Evolutionary conservation across 345 rosid species (phyloP).

Genomic region (Zanthoxylum bungeanum): DNA sequence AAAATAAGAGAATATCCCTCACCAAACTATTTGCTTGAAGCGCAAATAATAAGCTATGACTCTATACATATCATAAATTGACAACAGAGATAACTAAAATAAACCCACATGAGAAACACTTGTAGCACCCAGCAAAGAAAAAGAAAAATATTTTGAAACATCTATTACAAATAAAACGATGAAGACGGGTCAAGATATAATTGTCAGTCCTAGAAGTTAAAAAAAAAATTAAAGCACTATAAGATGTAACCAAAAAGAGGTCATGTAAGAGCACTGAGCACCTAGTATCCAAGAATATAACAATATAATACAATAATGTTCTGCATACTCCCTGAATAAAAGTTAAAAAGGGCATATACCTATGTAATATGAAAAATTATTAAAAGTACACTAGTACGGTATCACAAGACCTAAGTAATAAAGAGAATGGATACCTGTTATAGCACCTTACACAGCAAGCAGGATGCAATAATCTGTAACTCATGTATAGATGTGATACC

Average conservation of each 20-base stretch:
- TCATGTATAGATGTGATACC: too few species aligned
- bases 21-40: neutral
- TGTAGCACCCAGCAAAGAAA: neutral
- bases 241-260: neutral
- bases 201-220: neutral
- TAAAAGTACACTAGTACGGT: too few species aligned
- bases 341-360: too few species aligned
- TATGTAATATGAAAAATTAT: too few species aligned
- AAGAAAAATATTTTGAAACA: neutral
- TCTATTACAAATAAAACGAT: neutral
- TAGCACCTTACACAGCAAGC: too few species aligned
- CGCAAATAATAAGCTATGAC: neutral
- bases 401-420: too few species aligned
- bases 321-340: too few species aligned
- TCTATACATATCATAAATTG: neutral
- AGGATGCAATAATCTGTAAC: too few species aligned
- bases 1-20: conserved; percentile 5
- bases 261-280: neutral
- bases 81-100: neutral
- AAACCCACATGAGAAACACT: neutral
- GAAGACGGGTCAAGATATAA: neutral
- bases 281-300: neutral
- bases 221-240: neutral
- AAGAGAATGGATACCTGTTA: too few species aligned
- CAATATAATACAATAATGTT: neutral